Base-by-base conservation (phyloP, 1,284 basidiomycete species). In the Ceratobasidium sp. region DNA sequence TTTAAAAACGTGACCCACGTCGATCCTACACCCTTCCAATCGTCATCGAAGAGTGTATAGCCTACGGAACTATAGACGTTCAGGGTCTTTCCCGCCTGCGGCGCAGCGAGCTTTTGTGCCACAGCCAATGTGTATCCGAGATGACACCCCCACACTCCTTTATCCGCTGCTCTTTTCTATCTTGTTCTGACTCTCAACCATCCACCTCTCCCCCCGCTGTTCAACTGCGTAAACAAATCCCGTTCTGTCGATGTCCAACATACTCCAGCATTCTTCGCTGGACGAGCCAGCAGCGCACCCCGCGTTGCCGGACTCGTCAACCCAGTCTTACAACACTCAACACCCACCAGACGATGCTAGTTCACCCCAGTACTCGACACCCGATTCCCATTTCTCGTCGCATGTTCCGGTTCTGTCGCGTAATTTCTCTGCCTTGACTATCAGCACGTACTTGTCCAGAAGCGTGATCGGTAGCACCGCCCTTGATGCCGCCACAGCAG, bases 401-500 rank as follows among this genome's bases (percentile, higher is more conserved):
- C 29, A 22, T n/a, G n/a, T n/a, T n/a, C n/a, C n/a, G n/a, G n/a
- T 57, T 33, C 41, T 72, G 9, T 57, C 69, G 41, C 56, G 69
- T 29, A 72, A 47, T 44, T 53, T 72, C 45, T 57, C 69, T 27
- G 69, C 69, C n/a, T 47, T 57, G 29, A 56, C 69, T 24, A 60
- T 57, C 45, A 64, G 31, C 62, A 0, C 45, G 7, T 45, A 63
- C 45, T 19, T 47, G 45, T 72, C 69, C 31, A 72, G 62, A 47
- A 57, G 31, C 47, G 44, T 45, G 56, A 36, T 54, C 54, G 69
- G 62, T 60, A 53, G 22, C 57, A 41, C 51, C 36, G 56, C 69
- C 19, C 69, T 72, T 44, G 69, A 72, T 72, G 69, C 69, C 7
- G 69, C 69, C 19, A 72, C 69, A n/a, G 66, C 66, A 47, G 69